Evolutionary conservation across 2,329 filamentous ascomycete species (phyloP), one percentile per base, ranked within the genome.

Genomic region (Clarireedia sp.): DNA sequence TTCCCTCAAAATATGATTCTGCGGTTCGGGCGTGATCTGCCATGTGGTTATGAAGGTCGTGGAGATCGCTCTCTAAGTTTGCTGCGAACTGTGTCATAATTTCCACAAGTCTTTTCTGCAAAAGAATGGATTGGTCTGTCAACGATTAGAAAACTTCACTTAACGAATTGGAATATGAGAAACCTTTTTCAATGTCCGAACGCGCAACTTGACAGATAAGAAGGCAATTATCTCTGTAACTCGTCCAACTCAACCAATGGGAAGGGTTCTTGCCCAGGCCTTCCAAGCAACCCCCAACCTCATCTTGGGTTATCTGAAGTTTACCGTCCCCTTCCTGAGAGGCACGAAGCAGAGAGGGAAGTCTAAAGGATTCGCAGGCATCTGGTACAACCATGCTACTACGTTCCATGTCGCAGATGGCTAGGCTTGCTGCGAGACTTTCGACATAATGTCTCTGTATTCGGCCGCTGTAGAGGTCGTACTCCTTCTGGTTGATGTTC

Each of bases 221-320:
- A 44, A 81, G 71, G 2, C 81, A 81, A 60, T 83, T 82, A 55
- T 83, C 79, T 54, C 76, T 74, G 56, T 75, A 79, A 66, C 83
- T 83, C 61, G 79, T 81, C 70, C 82, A 87, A 23, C 81, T 85
- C 1, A 76, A 83, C 82, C 82, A 86, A 66, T 74, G 78, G 45
- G 82, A 80, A 1, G 77, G 74, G 23, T 76, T 73, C 17, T 74
- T 74, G 46, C 78, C 76, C 1, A 87, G 67, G 4, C 75, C 75
- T 46, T 70, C 72, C 4, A 83, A 68, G 61, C 83, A 87, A 9
- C 70, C 63, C 46, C 73, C 71, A 23, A 83, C 60, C 17, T 68
- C 49, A 24, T 68, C 61, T 5, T 60, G 51, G 49, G 57, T 59
- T 60, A 49, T 56, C 56, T 66, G 48, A 46, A 61, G 58, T 64